A percentile compares a stretch with the other conserved stretches of the same genome.
phyloP scores from a whole-genome alignment of 2,329 filamentous ascomycete genomes.

The Zopfia rhizophila region DNA sequence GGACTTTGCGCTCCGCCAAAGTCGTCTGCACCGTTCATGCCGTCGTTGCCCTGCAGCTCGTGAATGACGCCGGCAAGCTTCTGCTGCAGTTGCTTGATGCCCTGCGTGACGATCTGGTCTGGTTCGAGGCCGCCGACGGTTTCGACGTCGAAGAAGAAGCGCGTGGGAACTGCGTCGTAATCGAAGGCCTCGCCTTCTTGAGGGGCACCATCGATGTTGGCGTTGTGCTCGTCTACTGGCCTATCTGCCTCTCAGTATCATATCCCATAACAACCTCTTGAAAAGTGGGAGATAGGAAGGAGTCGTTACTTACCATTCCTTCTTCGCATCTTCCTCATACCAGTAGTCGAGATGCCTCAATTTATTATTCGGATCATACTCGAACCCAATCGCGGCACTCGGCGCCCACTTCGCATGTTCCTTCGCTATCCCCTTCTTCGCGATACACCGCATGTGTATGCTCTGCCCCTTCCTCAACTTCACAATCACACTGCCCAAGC shows the following conservation, averaged over 20 bases:
- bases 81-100: constrained; percentile 86
- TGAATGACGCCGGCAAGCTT: constrained; percentile 86
- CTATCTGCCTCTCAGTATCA: constrained; percentile 61
- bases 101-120: constrained; percentile 87
- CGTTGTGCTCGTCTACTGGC: constrained; percentile 86
- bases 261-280: neutral
- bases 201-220: constrained; percentile 77
- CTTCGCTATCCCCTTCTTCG: constrained; percentile 98
- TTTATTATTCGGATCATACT: constrained; percentile 98
- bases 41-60: constrained; percentile 67
- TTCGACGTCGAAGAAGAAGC: constrained; percentile 96
- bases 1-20: constrained; percentile 74
- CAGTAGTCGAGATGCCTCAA: constrained; percentile 91
- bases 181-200: constrained; percentile 89
- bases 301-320: constrained; percentile 79
- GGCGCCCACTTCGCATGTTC: constrained; percentile 99
- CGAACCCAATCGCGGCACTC: constrained; percentile 90
- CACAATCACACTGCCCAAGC: constrained; percentile 84
- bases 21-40: constrained; percentile 63
- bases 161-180: constrained; percentile 83
- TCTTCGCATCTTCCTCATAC: constrained; percentile 85
- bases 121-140: constrained; percentile 87
- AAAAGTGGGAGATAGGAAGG: neutral
- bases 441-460: constrained; percentile 88
- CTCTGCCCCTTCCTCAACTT: constrained; percentile 93